Conservation (phyloP, 2,329 filamentous ascomycete species). For the Pseudopyricularia javanii region DNA sequence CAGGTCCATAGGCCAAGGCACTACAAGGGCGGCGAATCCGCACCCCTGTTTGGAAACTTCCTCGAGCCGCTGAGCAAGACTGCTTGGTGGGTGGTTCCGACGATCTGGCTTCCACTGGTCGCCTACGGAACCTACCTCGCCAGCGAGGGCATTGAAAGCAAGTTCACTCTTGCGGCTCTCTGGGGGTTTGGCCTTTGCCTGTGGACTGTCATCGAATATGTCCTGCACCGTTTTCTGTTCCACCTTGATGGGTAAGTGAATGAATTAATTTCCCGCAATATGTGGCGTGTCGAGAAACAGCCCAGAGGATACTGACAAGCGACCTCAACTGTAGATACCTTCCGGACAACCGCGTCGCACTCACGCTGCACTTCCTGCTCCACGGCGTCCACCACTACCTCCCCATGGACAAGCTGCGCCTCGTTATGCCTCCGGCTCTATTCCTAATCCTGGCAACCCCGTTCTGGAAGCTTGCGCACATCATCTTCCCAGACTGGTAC, state of each 20-base stretch:
- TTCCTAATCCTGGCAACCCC: conserved; percentile 75
- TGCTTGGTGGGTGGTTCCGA: conserved; percentile 83
- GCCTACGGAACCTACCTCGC: conserved; percentile 60
- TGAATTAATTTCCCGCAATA: neutral
- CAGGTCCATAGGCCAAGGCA: conserved; percentile 93
- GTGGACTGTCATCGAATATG: conserved; percentile 87
- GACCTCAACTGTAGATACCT: conserved; percentile 47
- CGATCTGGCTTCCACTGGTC: conserved; percentile 73
- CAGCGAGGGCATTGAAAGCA: conserved; percentile 42
- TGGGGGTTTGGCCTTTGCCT: conserved; percentile 60
- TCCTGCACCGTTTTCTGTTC: conserved; percentile 81
- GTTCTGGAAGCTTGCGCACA: conserved; percentile 85
- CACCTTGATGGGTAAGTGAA: conserved; percentile 74
- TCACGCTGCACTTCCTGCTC: conserved; percentile 84
- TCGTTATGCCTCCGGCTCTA: conserved; percentile 91
- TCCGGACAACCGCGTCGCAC: conserved; percentile 77
- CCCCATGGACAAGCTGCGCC: conserved; percentile 95
- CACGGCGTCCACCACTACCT: conserved; percentile 97
- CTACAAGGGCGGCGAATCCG: conserved; percentile 86
- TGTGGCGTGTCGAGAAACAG: neutral
- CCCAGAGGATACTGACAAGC: neutral
- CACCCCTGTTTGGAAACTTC: conserved; percentile 94
- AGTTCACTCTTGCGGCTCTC: conserved; percentile 39
- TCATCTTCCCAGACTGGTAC: conserved; percentile 74
- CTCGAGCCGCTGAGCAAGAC: conserved; percentile 95